Evolutionary conservation across 352 stramenopile genomes (phyloP).

Genomic region (Phytopythium ostracodes): DNA sequence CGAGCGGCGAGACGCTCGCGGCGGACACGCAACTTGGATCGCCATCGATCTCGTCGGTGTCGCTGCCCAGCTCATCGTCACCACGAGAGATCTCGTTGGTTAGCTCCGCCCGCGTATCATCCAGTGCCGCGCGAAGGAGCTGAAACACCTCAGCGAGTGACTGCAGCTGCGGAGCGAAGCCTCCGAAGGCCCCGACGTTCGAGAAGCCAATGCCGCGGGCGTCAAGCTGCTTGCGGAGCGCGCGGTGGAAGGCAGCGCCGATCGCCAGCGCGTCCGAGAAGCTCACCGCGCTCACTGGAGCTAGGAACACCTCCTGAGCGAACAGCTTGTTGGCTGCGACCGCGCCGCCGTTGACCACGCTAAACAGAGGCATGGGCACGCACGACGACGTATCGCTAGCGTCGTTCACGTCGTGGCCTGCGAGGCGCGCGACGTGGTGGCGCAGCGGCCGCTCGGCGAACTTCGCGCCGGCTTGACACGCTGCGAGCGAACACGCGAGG

Average conservation of each 20-base stretch:
- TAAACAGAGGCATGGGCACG: slow-evolving; percentile 72
- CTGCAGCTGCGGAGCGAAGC: slow-evolving; percentile 58
- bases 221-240: slow-evolving; percentile 42
- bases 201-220: slow-evolving; percentile 46
- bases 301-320: slow-evolving; percentile 57
- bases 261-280: slow-evolving; percentile 64
- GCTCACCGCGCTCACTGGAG: slow-evolving; percentile 41
- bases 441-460: slow-evolving; percentile 45
- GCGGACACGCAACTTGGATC: slow-evolving; percentile 14
- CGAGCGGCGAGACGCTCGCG: slow-evolving; percentile 35
- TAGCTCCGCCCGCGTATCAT: slow-evolving; percentile 32
- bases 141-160: slow-evolving; percentile 57
- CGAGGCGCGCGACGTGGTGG: slow-evolving; percentile 51
- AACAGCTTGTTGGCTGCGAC: slow-evolving; percentile 70
- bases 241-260: slow-evolving; percentile 39
- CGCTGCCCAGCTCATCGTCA: slow-evolving; percentile 16
- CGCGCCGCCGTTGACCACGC: slow-evolving; percentile 57
- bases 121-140: slow-evolving; percentile 41
- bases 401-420: slow-evolving; percentile 24
- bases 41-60: not conserved
- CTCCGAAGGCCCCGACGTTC: slow-evolving; percentile 55
- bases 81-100: not conserved
- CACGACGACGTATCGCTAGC: slow-evolving; percentile 30
- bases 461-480: slow-evolving; percentile 60
- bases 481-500: slow-evolving; percentile 53